Evolutionary conservation across 768 basidiomycete species (phyloP).

Genomic region (Paxillus involutus): DNA sequence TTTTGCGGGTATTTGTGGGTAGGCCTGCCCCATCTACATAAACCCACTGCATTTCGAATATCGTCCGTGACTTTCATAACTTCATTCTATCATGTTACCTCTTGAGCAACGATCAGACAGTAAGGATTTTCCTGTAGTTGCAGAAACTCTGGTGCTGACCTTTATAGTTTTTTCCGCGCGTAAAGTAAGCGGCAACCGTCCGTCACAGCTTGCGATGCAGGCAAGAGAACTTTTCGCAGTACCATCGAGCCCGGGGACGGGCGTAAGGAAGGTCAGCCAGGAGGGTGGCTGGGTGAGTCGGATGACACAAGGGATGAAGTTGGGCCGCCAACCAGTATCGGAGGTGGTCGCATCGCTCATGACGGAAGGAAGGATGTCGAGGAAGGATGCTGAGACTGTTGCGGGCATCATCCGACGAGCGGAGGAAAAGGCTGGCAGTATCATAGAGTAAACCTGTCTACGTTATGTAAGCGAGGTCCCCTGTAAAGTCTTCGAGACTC

Average conservation of each 20-base stretch:
- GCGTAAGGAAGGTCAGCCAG: not conserved
- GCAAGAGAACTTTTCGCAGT: not conserved
- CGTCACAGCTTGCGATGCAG: not conserved
- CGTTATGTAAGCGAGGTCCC: too few species aligned
- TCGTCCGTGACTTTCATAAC: too few species aligned
- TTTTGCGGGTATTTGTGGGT: too few species aligned
- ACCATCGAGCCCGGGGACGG: not conserved
- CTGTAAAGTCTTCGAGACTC: too few species aligned
- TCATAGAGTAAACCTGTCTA: too few species aligned
- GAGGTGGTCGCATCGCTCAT: not conserved
- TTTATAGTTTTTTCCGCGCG: not conserved
- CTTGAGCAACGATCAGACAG: too few species aligned
- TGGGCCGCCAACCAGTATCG: not conserved
- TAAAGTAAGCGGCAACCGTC: not conserved
- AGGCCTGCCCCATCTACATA: too few species aligned
- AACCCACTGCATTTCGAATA: too few species aligned
- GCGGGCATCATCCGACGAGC: conserved; percentile 29
- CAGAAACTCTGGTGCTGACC: too few species aligned
- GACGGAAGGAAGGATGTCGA: not conserved
- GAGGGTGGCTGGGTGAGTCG: not conserved
- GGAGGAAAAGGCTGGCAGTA: not conserved
- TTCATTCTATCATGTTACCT: too few species aligned
- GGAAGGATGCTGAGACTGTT: conserved; percentile 44
- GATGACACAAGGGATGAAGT: not conserved
- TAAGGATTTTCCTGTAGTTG: too few species aligned